Evolutionary conservation across 1,284 basidiomycete genomes (phyloP).

Genomic region (Athelia sp.): DNA sequence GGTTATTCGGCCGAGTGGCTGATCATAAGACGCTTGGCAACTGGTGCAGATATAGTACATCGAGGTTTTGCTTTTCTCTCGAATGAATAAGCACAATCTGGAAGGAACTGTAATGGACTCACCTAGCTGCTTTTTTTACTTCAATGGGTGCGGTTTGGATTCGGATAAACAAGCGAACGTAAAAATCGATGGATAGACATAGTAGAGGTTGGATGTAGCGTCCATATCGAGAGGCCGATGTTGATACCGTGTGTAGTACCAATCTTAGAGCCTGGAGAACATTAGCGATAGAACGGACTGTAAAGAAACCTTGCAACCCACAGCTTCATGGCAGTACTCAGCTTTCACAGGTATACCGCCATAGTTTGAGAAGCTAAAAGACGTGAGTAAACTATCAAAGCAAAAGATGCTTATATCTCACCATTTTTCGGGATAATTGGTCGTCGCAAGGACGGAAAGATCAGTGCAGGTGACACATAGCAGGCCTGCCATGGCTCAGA

Average conservation of each 20-base stretch:
- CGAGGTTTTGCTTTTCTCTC: constrained; percentile 65
- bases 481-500: constrained; percentile 50
- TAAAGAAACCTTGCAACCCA: constrained; percentile 30
- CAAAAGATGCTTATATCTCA: constrained; percentile 25
- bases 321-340: constrained; percentile 93
- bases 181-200: constrained; percentile 96
- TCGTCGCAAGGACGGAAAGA: constrained; percentile 88
- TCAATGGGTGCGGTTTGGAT: constrained; percentile 76
- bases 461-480: constrained; percentile 98
- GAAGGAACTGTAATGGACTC: no score
- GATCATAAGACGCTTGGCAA: constrained; percentile 78
- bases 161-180: constrained; percentile 89
- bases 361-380: constrained; percentile 84
- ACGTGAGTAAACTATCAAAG: background rate
- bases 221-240: constrained; percentile 88
- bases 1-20: constrained; percentile 70
- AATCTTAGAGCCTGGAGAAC: constrained; percentile 74
- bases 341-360: constrained; percentile 90
- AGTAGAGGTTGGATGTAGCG: constrained; percentile 89
- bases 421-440: constrained; percentile 97
- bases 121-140: constrained; percentile 84
- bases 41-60: constrained; percentile 78
- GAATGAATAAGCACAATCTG: background rate
- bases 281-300: background rate
- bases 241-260: constrained; percentile 82